Base-by-base conservation (phyloP, 768 basidiomycete species). In the Boletus patriciae region DNA sequence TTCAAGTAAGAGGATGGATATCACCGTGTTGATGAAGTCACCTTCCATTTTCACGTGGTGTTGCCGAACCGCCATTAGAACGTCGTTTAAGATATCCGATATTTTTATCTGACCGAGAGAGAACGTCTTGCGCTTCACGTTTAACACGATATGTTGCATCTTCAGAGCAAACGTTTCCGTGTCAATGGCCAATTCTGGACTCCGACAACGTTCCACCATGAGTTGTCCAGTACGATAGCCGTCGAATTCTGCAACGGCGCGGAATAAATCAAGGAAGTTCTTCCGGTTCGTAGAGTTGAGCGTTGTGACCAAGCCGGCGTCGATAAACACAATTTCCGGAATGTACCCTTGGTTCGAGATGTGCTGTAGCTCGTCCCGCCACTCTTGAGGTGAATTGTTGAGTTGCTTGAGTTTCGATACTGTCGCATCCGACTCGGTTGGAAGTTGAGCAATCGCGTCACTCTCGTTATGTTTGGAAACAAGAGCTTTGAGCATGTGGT, bases 1-100 rank as follows among this genome's bases (percentile, higher is more conserved):
- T 73, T 99, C 97, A 52, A 99, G 76, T 40, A 99, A 72, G 52
- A 99, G 74, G 54, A 98, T 93, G 11, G 91, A 92, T 57, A 99
- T 89, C 57, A 99, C 94, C 0, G 97, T 98, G 73, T 99, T 99
- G 68, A 98, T 87, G 69, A 99, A 99, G 71, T 98, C 97, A 15
- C 88, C 94, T 75, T 99, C 96, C 87, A 99, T 91, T 78, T 93
- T 98, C 61, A 98, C 97, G 68, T 97, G 96, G 71, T 98, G 95
- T 62, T 83, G 79, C 55, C 94, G 78, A 4, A 99, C 95, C 34
- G 87, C 84, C 64, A 77, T 86, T 47, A 99, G 76, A 9, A 98
- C 97, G 60, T 96, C 90, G 4, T 83, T 90, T 31, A 98, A 76
- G 58, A 99, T 84, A 70, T 98, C 95, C 29, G 91, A 88, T 53